Conservation (phyloP, 2,329 filamentous ascomycete species). For the Pseudogymnoascus sp. region DNA sequence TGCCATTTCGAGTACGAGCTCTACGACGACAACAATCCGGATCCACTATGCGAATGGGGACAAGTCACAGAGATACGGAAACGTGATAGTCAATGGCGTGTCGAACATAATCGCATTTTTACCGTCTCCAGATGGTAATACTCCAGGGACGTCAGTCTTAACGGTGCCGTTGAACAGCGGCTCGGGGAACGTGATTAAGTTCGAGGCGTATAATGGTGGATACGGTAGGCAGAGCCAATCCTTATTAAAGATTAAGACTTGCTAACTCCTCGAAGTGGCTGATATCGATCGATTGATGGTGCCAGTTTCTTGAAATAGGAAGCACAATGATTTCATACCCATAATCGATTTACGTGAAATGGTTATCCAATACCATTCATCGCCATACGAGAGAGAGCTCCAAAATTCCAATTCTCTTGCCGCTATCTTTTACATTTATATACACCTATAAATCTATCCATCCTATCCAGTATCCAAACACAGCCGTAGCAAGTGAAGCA, state of each 20-base stretch:
- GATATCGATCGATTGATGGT: conserved; percentile 51
- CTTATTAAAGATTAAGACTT: not conserved
- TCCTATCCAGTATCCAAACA: not conserved
- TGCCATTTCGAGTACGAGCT: conserved; percentile 37
- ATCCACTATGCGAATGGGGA: conserved; percentile 54
- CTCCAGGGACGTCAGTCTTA: conserved; percentile 41
- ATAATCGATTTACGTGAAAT: not conserved
- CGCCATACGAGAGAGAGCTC: not conserved
- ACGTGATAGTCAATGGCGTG: conserved; percentile 50
- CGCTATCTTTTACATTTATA: not conserved
- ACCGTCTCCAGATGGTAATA: conserved; percentile 39
- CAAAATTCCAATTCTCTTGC: not conserved
- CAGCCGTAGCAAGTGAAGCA: not conserved
- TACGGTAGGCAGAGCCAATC: conserved; percentile 30
- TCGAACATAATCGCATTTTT: conserved; percentile 48
- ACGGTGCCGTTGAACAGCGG: conserved; percentile 43
- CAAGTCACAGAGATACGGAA: conserved; percentile 43
- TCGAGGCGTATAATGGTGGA: conserved; percentile 36
- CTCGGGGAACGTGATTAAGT: conserved; percentile 40
- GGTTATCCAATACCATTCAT: not conserved
- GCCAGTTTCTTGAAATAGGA: conserved; percentile 32
- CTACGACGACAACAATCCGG: conserved; percentile 44
- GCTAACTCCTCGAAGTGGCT: conserved; percentile 32
- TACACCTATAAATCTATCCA: not conserved
- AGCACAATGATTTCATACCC: not conserved